Conservation (phyloP, 345 rosid genomes). For the Noccaea caerulescens region DNA sequence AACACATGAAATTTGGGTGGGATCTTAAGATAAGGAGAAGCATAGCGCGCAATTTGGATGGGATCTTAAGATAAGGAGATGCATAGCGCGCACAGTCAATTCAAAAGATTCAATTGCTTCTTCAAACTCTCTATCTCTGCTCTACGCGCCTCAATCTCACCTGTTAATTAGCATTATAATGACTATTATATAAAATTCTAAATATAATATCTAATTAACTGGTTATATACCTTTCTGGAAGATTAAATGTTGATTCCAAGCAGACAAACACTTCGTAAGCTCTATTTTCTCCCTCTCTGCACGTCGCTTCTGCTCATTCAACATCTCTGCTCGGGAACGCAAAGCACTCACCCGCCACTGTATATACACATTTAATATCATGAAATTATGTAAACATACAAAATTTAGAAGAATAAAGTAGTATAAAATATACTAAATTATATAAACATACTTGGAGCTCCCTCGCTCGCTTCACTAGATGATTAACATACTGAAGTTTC, state of each 20-base stretch:
- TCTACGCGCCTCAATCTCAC: background rate
- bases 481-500: constrained; percentile 26
- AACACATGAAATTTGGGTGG: constrained; percentile 14
- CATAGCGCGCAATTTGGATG: background rate
- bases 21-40: background rate
- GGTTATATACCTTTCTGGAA: background rate
- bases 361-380: background rate
- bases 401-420: background rate
- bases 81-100: background rate
- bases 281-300: background rate
- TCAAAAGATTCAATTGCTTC: background rate
- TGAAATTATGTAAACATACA: background rate
- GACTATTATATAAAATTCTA: background rate
- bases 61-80: background rate
- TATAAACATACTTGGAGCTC: constrained; percentile 30
- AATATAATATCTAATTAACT: background rate
- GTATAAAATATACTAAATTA: too few relatives aligned
- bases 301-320: background rate
- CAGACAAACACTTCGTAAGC: background rate
- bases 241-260: background rate
- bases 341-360: constrained; percentile 26
- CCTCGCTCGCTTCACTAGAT: background rate
- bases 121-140: constrained; percentile 23
- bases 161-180: constrained; percentile 10
- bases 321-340: constrained; percentile 34